Evolutionary conservation across 306 rosid species (phyloP).

Genomic region (Herpetospermum pedunculosum): DNA sequence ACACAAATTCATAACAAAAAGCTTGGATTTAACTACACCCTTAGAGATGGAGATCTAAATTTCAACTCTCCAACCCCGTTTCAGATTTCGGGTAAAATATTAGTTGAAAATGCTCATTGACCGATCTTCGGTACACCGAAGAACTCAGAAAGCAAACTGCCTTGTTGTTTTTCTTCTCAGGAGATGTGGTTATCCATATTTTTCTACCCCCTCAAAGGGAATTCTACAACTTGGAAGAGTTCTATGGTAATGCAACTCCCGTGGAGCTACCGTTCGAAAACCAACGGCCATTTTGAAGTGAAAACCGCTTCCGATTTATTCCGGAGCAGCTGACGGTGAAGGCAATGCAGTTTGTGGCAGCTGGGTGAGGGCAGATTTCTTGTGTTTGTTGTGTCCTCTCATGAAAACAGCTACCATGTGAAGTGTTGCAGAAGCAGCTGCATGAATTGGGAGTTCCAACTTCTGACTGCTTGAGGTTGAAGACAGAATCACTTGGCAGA

Average conservation of each 20-base stretch:
- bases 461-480: not conserved
- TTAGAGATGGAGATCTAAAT: not conserved
- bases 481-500: constrained; percentile 8
- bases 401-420: constrained; percentile 1
- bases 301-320: not conserved
- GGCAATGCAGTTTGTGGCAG: not conserved
- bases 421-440: constrained; percentile 10
- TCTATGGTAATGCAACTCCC: constrained; percentile 66
- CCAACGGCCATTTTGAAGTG: constrained; percentile 48
- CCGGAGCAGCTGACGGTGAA: not conserved
- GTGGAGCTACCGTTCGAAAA: constrained; percentile 77
- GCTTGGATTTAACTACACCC: not conserved
- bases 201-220: constrained; percentile 83
- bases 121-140: not conserved
- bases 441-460: constrained; percentile 5
- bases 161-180: constrained; percentile 28
- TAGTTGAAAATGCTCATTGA: not conserved
- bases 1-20: not conserved
- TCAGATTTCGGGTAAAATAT: not conserved
- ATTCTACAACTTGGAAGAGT: constrained; percentile 93
- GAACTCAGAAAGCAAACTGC: constrained; percentile 2
- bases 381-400: not conserved
- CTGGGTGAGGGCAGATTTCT: not conserved
- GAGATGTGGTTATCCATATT: constrained; percentile 84
- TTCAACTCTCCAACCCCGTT: not conserved